A percentile compares a stretch with the other conserved stretches of the same genome.
These are phyloP conservation scores for Botrytis tulipae DNA, from an alignment of 2,329 filamentous ascomycete genomes.

Conservation along the genomic window DNA sequence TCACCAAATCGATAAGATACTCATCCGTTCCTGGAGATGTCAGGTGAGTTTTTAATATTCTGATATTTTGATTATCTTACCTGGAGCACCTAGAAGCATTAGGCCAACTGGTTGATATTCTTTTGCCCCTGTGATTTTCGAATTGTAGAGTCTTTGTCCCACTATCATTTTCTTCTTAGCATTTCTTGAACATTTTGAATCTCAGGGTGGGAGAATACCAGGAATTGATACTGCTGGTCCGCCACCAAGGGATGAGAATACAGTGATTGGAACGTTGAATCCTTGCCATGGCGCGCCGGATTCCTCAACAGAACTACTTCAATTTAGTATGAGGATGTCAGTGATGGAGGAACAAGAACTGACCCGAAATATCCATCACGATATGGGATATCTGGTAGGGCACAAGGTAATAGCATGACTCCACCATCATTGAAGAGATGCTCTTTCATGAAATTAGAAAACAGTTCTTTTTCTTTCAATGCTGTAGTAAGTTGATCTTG, in stretches of 20 bases:
- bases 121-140: slow-evolving; percentile 19
- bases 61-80: not conserved
- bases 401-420: slow-evolving; percentile 27
- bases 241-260: slow-evolving; percentile 27
- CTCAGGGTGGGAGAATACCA: slow-evolving; percentile 8
- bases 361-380: slow-evolving; percentile 22
- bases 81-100: slow-evolving; percentile 26
- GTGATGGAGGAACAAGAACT: not conserved
- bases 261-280: slow-evolving; percentile 25
- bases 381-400: slow-evolving; percentile 17
- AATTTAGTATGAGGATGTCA: not conserved
- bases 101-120: slow-evolving; percentile 28
- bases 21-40: slow-evolving; percentile 21
- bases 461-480: slow-evolving; percentile 17
- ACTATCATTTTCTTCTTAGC: slow-evolving; percentile 18
- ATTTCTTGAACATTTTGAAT: rapidly evolving
- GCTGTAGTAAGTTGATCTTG: slow-evolving; percentile 20
- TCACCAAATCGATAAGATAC: slow-evolving; percentile 15
- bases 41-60: not conserved
- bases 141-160: slow-evolving; percentile 25
- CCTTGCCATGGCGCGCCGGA: slow-evolving; percentile 28
- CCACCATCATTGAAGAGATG: slow-evolving; percentile 24
- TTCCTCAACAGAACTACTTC: slow-evolving; percentile 15
- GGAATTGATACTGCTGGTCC: slow-evolving; percentile 28
- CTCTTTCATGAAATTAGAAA: slow-evolving; percentile 23